Percentiles rank a stretch among this genome's conserved stretches.
Evolutionary conservation across 805 yeast species (phyloP).

Genomic region (Metschnikowia similis): DNA sequence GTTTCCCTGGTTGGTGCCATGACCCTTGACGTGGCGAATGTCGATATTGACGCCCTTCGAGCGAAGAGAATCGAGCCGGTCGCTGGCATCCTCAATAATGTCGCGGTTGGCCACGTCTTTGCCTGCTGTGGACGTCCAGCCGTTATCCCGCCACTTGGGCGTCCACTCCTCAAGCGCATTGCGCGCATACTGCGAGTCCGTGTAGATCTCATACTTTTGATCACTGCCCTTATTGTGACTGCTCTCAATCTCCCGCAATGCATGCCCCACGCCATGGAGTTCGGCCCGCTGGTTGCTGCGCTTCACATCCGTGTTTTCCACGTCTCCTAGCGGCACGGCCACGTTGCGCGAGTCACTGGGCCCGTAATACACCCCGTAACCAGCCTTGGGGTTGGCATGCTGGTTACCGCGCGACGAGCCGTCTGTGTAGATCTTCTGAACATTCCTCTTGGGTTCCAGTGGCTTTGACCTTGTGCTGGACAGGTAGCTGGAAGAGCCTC

Average conservation of each 20-base stretch:
- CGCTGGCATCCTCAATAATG: conserved; percentile 35
- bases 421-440: conserved; percentile 56
- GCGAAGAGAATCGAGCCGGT: conserved; percentile 31
- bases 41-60: conserved; percentile 37
- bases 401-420: conserved; percentile 74
- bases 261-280: conserved; percentile 59
- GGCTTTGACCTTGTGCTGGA: too few species aligned
- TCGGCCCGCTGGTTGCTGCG: conserved; percentile 86
- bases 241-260: conserved; percentile 43
- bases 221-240: conserved; percentile 7
- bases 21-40: conserved; percentile 68
- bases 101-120: conserved; percentile 48
- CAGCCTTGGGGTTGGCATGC: conserved; percentile 38
- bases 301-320: conserved; percentile 15
- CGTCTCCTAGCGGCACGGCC: conserved; percentile 46
- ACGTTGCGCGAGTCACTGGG: conserved; percentile 48
- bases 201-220: conserved; percentile 38
- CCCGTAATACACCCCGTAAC: conserved; percentile 77
- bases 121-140: conserved; percentile 48
- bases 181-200: conserved; percentile 71
- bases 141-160: conserved; percentile 50
- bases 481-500: not conserved
- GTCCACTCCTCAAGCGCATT: conserved; percentile 57
- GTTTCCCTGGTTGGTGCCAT: conserved; percentile 65
- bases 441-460: not conserved